Evolutionary conservation across 1,284 basidiomycete species (phyloP).

Genomic region (Trametes pubescens): DNA sequence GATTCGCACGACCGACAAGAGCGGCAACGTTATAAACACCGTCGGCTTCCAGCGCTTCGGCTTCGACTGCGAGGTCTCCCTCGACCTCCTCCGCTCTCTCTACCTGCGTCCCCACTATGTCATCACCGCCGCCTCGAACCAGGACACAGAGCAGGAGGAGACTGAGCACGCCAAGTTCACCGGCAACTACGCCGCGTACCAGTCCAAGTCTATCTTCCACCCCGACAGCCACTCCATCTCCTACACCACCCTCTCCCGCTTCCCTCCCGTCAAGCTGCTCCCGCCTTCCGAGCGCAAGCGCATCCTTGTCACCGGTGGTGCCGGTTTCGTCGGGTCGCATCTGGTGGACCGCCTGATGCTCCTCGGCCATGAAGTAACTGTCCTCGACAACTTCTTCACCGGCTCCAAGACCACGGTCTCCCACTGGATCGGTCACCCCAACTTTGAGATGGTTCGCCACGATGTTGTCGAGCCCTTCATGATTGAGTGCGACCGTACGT

Average conservation of each 20-base stretch:
- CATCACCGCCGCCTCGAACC: conserved; percentile 51
- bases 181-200: conserved; percentile 63
- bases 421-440: conserved; percentile 97
- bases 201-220: conserved; percentile 86
- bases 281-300: conserved; percentile 84
- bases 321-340: conserved; percentile 98
- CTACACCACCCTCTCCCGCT: conserved; percentile 90
- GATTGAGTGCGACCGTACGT: conserved; percentile 95
- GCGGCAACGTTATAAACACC: conserved; percentile 75
- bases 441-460: conserved; percentile 97
- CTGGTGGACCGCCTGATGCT: conserved; percentile 97
- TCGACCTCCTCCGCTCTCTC: conserved; percentile 82
- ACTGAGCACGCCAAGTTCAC: conserved; percentile 63
- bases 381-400: conserved; percentile 98
- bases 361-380: conserved; percentile 96
- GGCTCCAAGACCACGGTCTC: conserved; percentile 94
- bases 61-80: conserved; percentile 84
- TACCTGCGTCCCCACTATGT: conserved; percentile 88
- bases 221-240: conserved; percentile 83
- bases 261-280: conserved; percentile 91
- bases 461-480: conserved; percentile 97
- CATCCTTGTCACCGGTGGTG: conserved; percentile 93
- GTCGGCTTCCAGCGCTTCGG: conserved; percentile 88
- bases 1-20: conserved; percentile 75
- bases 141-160: conserved; percentile 49